A percentile compares a stretch with the other conserved stretches of the same genome.
phyloP scores from a whole-genome alignment of 2,329 filamentous ascomycete species.

The Alternaria gaisen region DNA sequence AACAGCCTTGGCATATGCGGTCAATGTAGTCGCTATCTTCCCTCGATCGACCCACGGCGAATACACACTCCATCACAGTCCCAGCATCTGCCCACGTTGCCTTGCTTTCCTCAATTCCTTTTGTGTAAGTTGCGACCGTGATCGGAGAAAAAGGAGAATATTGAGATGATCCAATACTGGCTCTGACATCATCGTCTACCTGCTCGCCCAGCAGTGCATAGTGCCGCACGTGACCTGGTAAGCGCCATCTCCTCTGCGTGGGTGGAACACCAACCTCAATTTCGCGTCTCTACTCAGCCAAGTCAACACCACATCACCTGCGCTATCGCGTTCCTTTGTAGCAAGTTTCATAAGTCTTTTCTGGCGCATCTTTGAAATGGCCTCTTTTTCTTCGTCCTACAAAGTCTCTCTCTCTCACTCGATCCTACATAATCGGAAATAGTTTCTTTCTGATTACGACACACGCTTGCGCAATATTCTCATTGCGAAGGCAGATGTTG shows the following conservation, averaged over 20 bases:
- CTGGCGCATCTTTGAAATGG: not conserved
- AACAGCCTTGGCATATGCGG: conserved; percentile 2
- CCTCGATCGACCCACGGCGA: not conserved
- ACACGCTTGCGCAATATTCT: not conserved
- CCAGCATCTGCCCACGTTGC: not conserved
- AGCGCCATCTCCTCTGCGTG: conserved; percentile 7
- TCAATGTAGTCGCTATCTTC: not conserved
- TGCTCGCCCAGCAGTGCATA: conserved; percentile 1
- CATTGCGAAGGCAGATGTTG: not conserved
- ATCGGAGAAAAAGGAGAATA: not conserved
- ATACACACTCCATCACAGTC: not conserved
- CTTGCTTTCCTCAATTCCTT: not conserved
- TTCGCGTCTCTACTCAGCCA: not conserved
- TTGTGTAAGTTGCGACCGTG: not conserved
- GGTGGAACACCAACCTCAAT: conserved; percentile 13
- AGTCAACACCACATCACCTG: conserved; percentile 11
- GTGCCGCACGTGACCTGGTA: conserved; percentile 17
- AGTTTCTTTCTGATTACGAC: not conserved
- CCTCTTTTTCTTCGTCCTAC: not conserved
- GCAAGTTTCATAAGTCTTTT: not conserved
- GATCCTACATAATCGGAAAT: not conserved
- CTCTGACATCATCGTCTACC: not conserved
- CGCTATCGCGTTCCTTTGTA: not conserved
- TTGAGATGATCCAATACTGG: not conserved
- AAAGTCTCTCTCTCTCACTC: not conserved